A percentile compares a stretch with the other conserved stretches of the same genome.
Conservation (phyloP, 2,329 filamentous ascomycete species). For the Herpotrichia juniperi region DNA sequence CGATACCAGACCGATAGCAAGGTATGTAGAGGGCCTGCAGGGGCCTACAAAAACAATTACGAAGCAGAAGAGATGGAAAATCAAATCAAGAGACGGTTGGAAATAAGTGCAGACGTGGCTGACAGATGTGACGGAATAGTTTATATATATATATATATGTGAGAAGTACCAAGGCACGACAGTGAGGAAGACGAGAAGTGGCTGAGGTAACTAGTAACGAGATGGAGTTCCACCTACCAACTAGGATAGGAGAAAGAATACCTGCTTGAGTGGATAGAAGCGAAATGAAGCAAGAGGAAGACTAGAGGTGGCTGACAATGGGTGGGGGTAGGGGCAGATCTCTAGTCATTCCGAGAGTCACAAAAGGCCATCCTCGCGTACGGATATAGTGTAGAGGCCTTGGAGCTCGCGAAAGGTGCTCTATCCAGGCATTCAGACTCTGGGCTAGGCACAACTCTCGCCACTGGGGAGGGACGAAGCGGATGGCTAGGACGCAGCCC, state of each 20-base stretch:
- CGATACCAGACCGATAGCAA: background rate
- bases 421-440: constrained; percentile 4
- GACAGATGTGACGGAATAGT: background rate
- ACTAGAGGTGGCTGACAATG: background rate
- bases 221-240: background rate
- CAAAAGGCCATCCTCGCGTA: background rate
- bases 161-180: background rate
- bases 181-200: background rate
- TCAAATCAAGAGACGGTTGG: background rate
- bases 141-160: background rate
- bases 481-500: constrained; percentile 7
- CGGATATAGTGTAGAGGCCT: constrained; percentile 6
- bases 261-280: background rate
- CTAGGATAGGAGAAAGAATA: constrained; percentile 7
- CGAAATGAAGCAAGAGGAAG: constrained; percentile 1
- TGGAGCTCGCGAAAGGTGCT: constrained; percentile 3
- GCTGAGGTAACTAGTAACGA: background rate
- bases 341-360: background rate
- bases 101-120: background rate
- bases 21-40: background rate
- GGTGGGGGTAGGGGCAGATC: background rate
- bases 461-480: constrained; percentile 9
- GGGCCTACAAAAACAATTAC: background rate
- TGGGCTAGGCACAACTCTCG: constrained; percentile 2
- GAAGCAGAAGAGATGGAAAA: background rate